Conservation (phyloP, 2,329 filamentous ascomycete species). For the Aaosphaeria pasadenensis region DNA sequence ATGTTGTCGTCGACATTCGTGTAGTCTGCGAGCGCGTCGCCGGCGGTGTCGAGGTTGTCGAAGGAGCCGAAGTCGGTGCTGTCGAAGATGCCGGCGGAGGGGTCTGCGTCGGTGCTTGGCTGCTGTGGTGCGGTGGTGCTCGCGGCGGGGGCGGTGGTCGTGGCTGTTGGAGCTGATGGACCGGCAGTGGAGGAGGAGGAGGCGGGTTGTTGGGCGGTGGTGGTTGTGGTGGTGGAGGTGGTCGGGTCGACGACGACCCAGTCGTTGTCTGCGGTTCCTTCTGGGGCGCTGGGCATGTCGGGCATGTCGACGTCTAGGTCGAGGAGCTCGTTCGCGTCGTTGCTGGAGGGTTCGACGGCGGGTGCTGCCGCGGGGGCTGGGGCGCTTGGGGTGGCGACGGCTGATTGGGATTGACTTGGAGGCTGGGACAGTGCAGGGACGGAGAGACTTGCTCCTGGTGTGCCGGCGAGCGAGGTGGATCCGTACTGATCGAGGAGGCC, state of each 20-base stretch:
- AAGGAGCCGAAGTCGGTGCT: slow-evolving; percentile 34
- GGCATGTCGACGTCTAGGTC: slow-evolving; percentile 56
- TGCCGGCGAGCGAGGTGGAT: slow-evolving; percentile 58
- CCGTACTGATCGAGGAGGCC: slow-evolving; percentile 69
- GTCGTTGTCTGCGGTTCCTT: slow-evolving; percentile 27
- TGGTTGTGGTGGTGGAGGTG: neutral
- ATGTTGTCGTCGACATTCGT: slow-evolving; percentile 35
- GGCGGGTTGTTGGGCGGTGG: slow-evolving; percentile 10
- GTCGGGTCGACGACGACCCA: slow-evolving; percentile 32
- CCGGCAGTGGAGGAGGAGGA: slow-evolving; percentile 10
- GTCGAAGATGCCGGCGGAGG: slow-evolving; percentile 35
- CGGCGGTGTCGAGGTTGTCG: slow-evolving; percentile 38
- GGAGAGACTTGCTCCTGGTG: slow-evolving; percentile 59
- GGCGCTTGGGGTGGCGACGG: slow-evolving; percentile 53
- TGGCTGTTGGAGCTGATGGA: slow-evolving; percentile 11
- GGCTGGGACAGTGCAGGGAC: slow-evolving; percentile 54
- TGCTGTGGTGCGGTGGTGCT: neutral
- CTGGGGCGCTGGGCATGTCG: slow-evolving; percentile 45
- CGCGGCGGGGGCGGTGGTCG: neutral
- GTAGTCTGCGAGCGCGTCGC: slow-evolving; percentile 38
- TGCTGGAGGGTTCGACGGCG: slow-evolving; percentile 10
- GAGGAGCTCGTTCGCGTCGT: slow-evolving; percentile 31
- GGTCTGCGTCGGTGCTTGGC: slow-evolving; percentile 25
- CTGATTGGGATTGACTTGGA: slow-evolving; percentile 58
- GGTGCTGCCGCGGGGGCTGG: slow-evolving; percentile 3